Percentiles rank a stretch among this genome's conserved stretches.
phyloP scores from a whole-genome alignment of 225 moss, liverwort and hornwort genomes.

The Sphagnum tenellum region DNA sequence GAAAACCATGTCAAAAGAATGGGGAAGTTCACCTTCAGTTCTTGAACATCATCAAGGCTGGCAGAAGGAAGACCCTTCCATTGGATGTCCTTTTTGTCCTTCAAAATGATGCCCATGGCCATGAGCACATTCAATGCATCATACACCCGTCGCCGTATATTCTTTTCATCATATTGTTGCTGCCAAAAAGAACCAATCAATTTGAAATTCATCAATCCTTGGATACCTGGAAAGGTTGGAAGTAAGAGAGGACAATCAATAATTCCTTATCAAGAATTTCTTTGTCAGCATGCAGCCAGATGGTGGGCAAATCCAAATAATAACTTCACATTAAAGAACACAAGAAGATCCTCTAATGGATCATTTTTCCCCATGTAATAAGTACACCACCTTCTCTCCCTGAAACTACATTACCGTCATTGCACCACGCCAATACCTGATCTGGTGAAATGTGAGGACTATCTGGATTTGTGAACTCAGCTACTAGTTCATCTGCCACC shows the following conservation, averaged over 20 bases:
- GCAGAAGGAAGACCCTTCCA: slow-evolving; percentile 97
- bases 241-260: too few relatives aligned
- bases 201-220: too few relatives aligned
- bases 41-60: slow-evolving; percentile 69
- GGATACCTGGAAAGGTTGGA: too few relatives aligned
- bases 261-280: too few relatives aligned
- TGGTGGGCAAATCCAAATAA: too few relatives aligned
- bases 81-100: slow-evolving; percentile 97
- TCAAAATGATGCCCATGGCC: slow-evolving; percentile 97
- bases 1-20: not conserved
- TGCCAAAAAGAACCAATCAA: slow-evolving; percentile 41
- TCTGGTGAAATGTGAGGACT: slow-evolving; percentile 79
- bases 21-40: slow-evolving; percentile 55
- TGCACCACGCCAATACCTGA: slow-evolving; percentile 36
- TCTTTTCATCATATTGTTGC: slow-evolving; percentile 99
- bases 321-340: too few relatives aligned
- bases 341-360: too few relatives aligned
- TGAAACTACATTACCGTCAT: too few relatives aligned
- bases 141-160: slow-evolving; percentile 92
- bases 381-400: too few relatives aligned
- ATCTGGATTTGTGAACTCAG: slow-evolving; percentile 90
- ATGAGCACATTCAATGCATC: slow-evolving; percentile 97
- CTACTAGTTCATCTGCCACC: slow-evolving; percentile 98
- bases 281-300: too few relatives aligned
- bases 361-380: too few relatives aligned